Conservation (phyloP, 2,329 filamentous ascomycete genomes). For the Penicillium sp. region DNA sequence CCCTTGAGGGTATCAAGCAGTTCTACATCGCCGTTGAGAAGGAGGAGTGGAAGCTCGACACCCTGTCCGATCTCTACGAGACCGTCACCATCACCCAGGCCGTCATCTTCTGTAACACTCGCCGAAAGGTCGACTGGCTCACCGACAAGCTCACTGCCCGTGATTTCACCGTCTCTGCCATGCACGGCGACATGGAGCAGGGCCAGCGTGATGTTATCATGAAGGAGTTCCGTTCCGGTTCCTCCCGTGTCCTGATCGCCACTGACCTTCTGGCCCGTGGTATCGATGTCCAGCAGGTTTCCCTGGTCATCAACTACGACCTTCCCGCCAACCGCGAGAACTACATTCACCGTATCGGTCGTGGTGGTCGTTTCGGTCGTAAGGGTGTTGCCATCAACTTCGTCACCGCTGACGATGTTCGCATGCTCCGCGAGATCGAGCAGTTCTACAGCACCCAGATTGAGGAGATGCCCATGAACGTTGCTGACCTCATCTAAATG, state of each 20-base stretch:
- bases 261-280: slow-evolving; percentile 98
- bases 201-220: slow-evolving; percentile 98
- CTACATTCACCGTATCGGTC: slow-evolving; percentile 97
- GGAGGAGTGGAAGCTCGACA: slow-evolving; percentile 99
- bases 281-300: slow-evolving; percentile 98
- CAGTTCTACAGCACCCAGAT: slow-evolving; percentile 96
- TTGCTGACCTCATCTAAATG: slow-evolving; percentile 55
- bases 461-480: slow-evolving; percentile 99
- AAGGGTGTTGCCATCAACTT: slow-evolving; percentile 99
- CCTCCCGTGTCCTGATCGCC: slow-evolving; percentile 92
- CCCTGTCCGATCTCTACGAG: slow-evolving; percentile 96
- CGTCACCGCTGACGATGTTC: slow-evolving; percentile 95
- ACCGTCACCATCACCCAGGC: slow-evolving; percentile 98
- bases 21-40: slow-evolving; percentile 99
- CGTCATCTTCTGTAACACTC: slow-evolving; percentile 99
- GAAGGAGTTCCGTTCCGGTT: slow-evolving; percentile 97
- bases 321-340: slow-evolving; percentile 98
- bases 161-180: slow-evolving; percentile 97
- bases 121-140: slow-evolving; percentile 98
- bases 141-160: slow-evolving; percentile 99
- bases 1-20: slow-evolving; percentile 94
- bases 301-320: slow-evolving; percentile 98
- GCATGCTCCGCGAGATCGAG: slow-evolving; percentile 96
- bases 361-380: slow-evolving; percentile 90
- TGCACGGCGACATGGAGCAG: slow-evolving; percentile 99